Base-by-base conservation (phyloP, 768 basidiomycete genomes). In the Russula foetens region DNA sequence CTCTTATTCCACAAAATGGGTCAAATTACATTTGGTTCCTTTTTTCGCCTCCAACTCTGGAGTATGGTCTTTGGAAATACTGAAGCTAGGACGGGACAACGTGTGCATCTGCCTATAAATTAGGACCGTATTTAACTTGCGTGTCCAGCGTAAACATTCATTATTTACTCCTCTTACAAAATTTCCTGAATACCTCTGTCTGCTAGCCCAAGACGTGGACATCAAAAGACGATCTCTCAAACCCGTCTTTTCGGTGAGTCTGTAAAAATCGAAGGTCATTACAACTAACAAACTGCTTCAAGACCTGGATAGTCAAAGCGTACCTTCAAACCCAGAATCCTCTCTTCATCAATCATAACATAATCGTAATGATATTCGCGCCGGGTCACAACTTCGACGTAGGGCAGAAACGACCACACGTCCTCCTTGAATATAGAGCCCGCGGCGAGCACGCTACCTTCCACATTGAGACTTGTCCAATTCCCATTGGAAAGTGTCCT, bases 311-410 rank as follows among this genome's bases (percentile, higher is more conserved):
- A 35, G 2, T 12, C 35, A 12, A 5, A 2, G 35, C 33, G 21
- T 53, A 70, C 70, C 63, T 66, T 56, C 57, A 72, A 50, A 11
- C 71, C 70, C 38, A 72, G 53, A 33, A 72, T 66, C 23, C 69
- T 62, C 43, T 69, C 70, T 55, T 71, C 70, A 31, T 72, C 71
- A 7, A 72, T 65, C 53, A 72, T 23, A 26, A 67, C 66, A 17
- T 69, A 67, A 15, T 69, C 62, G 24, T 69, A 69, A 1, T 56
- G 49, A 49, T 67, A 69, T 19, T 41, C 35, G 0, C 38, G 44
- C n/a, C 31, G 29, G 14, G 66, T 65, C 21, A 52, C 60, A n/a
- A 51, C 56, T 60, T 70, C 69, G 12, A 66, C 50, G 31, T 71
- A 72, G 33, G 68, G 68, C 52, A 72, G 38, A n/a, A 60, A 44